A percentile compares a stretch with the other conserved stretches of the same genome.
Conservation (phyloP, 176 grass and related monocot genomes). For the Calamus simplicifolius region DNA sequence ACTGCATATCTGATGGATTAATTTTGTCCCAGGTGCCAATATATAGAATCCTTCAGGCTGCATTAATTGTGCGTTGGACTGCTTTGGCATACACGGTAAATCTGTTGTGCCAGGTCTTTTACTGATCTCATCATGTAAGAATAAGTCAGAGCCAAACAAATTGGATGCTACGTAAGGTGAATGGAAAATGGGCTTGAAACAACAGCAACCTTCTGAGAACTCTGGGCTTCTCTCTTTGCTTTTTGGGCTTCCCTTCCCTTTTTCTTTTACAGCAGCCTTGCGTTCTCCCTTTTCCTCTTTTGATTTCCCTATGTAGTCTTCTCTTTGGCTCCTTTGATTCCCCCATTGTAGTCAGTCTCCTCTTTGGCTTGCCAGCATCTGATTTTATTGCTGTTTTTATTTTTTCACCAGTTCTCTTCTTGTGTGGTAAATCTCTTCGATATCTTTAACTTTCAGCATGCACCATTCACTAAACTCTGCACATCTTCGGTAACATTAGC, state of each 20-base stretch:
- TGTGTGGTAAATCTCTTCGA: conserved; percentile 33
- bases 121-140: no score
- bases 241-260: conserved; percentile 68
- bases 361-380: conserved; percentile 48
- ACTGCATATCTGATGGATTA: no score
- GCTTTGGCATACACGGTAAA: no score
- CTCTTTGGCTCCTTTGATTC: conserved; percentile 37
- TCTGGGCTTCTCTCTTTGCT: conserved; percentile 86
- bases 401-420: conserved; percentile 38
- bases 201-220: conserved; percentile 77
- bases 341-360: conserved; percentile 19
- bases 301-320: no score
- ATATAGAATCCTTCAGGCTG: no score
- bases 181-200: conserved; percentile 73
- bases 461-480: no score
- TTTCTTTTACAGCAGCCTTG: conserved; percentile 72
- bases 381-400: conserved; percentile 11
- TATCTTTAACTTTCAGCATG: no score
- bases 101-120: no score
- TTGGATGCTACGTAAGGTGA: conserved; percentile 43
- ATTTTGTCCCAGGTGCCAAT: no score
- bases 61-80: no score
- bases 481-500: no score
- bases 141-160: no score
- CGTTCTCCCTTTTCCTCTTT: conserved; percentile 84